Conservation (phyloP, 2,329 filamentous ascomycete genomes). For the Ophioceras dolichostomum region DNA sequence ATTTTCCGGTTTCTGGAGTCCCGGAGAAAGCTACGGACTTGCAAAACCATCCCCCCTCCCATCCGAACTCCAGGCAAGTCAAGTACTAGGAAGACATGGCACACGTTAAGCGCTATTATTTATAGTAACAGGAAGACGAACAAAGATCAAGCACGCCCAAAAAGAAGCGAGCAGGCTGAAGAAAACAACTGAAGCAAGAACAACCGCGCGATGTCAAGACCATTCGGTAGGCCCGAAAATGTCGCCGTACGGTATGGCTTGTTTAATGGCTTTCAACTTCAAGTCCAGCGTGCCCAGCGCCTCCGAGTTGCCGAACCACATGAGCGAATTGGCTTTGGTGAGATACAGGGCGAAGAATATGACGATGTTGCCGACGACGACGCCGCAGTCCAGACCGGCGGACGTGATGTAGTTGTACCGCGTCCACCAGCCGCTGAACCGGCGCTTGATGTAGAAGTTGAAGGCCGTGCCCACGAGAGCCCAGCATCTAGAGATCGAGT, state of each 20-base stretch:
- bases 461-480: conserved; percentile 54
- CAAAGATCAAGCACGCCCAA: no score
- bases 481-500: conserved; percentile 34
- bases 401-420: conserved; percentile 69
- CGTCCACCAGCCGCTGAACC: conserved; percentile 62
- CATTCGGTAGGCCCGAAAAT: background rate
- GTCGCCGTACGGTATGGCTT: background rate
- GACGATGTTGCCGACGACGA: conserved; percentile 53
- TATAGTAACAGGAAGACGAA: no score
- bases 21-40: no score
- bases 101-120: no score
- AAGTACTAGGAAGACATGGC: no score
- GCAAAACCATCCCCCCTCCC: no score
- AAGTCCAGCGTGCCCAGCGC: background rate
- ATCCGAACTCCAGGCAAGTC: no score
- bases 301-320: conserved; percentile 48
- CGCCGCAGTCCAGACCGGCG: conserved; percentile 56
- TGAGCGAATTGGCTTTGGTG: conserved; percentile 38
- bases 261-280: background rate
- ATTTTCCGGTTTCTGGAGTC: no score
- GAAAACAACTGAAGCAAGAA: background rate
- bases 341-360: conserved; percentile 59
- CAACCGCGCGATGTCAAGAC: background rate
- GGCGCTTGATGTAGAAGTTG: conserved; percentile 54
- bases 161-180: background rate